Evolutionary conservation across 75 land plant genomes (phyloP), one percentile per base, ranked within the genome.

Genomic region (Cryptomeria japonica): DNA sequence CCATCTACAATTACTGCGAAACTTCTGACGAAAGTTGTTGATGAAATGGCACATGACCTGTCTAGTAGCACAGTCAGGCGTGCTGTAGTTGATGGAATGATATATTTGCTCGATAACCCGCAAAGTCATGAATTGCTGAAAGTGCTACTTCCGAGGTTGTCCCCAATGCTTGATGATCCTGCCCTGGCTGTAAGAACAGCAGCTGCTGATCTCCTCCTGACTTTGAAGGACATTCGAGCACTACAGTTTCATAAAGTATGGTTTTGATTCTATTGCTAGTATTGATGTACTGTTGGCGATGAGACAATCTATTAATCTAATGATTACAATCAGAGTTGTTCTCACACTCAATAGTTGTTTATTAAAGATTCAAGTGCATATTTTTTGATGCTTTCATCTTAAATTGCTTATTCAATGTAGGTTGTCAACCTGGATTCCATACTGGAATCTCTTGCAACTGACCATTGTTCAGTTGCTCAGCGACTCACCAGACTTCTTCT

Each of bases 201-300:
- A 85, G 77, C 91, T 39, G 91, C 76, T 15, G 94, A 96, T 91
- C n/a, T n/a, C n/a, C 95, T 97, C n/a, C 88, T 97, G 13, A 91
- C 90, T 51, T 25, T 95, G 32, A 89, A 94, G 76, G 96, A 92
- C 83, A 92, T 93, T 38, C 89, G 91, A 25, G 86, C 86, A 37
- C 91, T 97, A 72, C 95, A 94, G 79, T 95, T 96, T 90, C 87
- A 94, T 51, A 97, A 95, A 94, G 99, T 97, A 90, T 51, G 31
- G 47, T 38, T 32, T 70, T 75, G 25, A 14, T 12, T 51, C 70
- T 9, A 8, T 22, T 39, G 58, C 12, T 84, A 39, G 5, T 16
- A 32, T 38, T 31, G 22, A 56, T 84, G 19, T 7, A 49, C 10
- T n/a, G 28, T 49, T 36, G 25, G n/a, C 72, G 36, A 38, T 72